Percentiles rank a stretch among this genome's conserved stretches.
phyloP scores from a whole-genome alignment of 345 rosid species.

The Eutrema japonicum region DNA sequence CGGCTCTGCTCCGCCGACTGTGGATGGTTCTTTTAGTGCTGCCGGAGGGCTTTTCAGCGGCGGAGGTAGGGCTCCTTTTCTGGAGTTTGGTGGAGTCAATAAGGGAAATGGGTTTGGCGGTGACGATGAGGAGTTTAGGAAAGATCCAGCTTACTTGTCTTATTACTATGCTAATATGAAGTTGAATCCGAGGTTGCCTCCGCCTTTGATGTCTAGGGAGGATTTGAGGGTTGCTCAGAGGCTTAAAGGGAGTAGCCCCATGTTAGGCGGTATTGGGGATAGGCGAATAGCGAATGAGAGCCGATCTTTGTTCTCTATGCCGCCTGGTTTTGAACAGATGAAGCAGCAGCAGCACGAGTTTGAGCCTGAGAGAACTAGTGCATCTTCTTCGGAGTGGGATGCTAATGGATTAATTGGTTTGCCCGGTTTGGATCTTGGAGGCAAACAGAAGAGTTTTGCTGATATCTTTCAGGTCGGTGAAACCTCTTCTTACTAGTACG shows the following conservation, averaged over 20 bases:
- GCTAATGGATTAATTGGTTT: constrained; percentile 81
- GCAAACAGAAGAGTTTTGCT: constrained; percentile 77
- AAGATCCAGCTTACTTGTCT: constrained; percentile 71
- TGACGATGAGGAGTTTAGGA: constrained; percentile 76
- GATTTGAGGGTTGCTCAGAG: constrained; percentile 87
- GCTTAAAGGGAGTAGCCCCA: constrained; percentile 52
- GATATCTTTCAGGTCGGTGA: constrained; percentile 76
- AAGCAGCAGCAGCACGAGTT: constrained; percentile 43
- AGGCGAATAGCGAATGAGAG: constrained; percentile 53
- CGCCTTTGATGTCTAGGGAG: constrained; percentile 84
- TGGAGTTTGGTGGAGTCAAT: constrained; percentile 55
- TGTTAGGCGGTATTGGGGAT: constrained; percentile 61
- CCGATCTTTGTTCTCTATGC: constrained; percentile 64
- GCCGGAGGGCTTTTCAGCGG: constrained; percentile 63
- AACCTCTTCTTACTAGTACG: neutral
- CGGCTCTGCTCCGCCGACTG: constrained; percentile 84
- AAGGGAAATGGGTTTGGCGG: constrained; percentile 50
- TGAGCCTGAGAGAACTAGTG: constrained; percentile 39
- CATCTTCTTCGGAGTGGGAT: constrained; percentile 65
- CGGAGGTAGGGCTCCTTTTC: constrained; percentile 44
- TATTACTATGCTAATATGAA: constrained; percentile 81
- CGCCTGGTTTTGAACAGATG: constrained; percentile 64
- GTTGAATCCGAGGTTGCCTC: constrained; percentile 90
- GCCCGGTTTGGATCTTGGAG: constrained; percentile 64
- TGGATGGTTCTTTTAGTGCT: constrained; percentile 68